phyloP scores from a whole-genome alignment of 176 grass and related monocot species.

The Areca catechu region DNA sequence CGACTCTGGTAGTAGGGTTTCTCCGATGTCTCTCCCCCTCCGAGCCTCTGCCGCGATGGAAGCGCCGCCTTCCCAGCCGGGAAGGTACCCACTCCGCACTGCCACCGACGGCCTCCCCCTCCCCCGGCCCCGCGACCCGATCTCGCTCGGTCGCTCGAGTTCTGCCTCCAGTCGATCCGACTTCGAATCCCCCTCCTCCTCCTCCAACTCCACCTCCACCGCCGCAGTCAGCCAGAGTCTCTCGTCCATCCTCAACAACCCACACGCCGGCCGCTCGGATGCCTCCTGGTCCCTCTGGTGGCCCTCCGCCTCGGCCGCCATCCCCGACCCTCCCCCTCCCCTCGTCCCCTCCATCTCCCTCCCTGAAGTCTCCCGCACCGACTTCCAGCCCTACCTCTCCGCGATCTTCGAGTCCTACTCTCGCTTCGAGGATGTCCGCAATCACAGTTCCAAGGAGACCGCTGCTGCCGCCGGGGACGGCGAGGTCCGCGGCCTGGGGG shows the following conservation, averaged over 20 bases:
- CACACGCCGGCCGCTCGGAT: slow-evolving; percentile 46
- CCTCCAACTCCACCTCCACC: not conserved
- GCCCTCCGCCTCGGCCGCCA: slow-evolving; percentile 32
- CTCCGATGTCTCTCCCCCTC: too few relatives aligned
- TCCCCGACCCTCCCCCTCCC: slow-evolving; percentile 18
- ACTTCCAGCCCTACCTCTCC: slow-evolving; percentile 68
- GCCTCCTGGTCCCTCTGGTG: slow-evolving; percentile 71
- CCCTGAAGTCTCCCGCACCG: slow-evolving; percentile 48
- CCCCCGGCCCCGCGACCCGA: slow-evolving; percentile 6
- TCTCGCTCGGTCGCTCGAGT: slow-evolving; percentile 35
- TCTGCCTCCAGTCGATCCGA: slow-evolving; percentile 8
- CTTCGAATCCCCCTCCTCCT: slow-evolving; percentile 31
- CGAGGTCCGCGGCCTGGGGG: slow-evolving; percentile 26
- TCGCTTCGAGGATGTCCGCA: slow-evolving; percentile 68
- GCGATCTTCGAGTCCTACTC: slow-evolving; percentile 60
- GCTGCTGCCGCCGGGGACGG: slow-evolving; percentile 29
- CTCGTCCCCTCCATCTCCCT: slow-evolving; percentile 28
- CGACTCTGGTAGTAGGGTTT: too few relatives aligned
- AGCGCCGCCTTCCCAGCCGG: not conserved
- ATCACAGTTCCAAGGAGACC: slow-evolving; percentile 41
- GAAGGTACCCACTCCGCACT: too few relatives aligned
- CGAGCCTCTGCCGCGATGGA: slow-evolving; percentile 2
- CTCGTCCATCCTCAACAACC: slow-evolving; percentile 93
- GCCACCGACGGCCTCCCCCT: too few relatives aligned
- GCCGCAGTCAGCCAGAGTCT: slow-evolving; percentile 63